phyloP scores from a whole-genome alignment of 2,329 filamentous ascomycete genomes.

The Apiospora marii region DNA sequence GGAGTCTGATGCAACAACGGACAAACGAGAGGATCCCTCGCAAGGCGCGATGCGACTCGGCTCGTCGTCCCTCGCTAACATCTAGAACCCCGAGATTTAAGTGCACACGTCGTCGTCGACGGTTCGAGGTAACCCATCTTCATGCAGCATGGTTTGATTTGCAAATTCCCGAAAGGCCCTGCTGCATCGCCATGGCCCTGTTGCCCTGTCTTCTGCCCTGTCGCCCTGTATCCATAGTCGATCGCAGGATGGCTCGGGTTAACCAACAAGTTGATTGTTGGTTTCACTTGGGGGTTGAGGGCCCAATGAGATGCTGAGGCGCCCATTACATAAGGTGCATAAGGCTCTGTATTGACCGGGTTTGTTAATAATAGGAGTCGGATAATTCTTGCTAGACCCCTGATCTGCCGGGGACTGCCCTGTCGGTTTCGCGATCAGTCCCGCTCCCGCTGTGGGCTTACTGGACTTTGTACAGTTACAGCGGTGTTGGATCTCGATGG shows the following conservation, averaged over 20 bases:
- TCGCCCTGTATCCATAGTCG: background rate
- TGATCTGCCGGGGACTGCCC: slow-evolving; percentile 1
- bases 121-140: slow-evolving; percentile 14
- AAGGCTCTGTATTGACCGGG: slow-evolving; percentile 20
- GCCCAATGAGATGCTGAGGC: background rate
- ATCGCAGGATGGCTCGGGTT: slow-evolving; percentile 11
- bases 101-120: slow-evolving; percentile 14
- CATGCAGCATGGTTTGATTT: slow-evolving; percentile 6
- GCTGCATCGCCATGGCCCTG: background rate
- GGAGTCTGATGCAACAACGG: slow-evolving; percentile 14
- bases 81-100: background rate
- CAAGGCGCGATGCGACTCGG: background rate
- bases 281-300: slow-evolving; percentile 11
- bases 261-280: slow-evolving; percentile 5
- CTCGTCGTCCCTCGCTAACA: background rate
- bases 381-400: slow-evolving; percentile 20
- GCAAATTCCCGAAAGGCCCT: background rate
- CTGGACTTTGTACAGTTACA: slow-evolving; percentile 14
- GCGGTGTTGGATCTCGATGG: slow-evolving; percentile 18
- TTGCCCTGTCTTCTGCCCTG: background rate
- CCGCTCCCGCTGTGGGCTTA: slow-evolving; percentile 22
- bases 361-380: slow-evolving; percentile 2
- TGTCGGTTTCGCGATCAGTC: slow-evolving; percentile 22
- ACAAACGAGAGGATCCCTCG: background rate
- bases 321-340: slow-evolving; percentile 11